Conservation (phyloP, 2,329 filamentous ascomycete species). For the Curvularia eragrostidis region DNA sequence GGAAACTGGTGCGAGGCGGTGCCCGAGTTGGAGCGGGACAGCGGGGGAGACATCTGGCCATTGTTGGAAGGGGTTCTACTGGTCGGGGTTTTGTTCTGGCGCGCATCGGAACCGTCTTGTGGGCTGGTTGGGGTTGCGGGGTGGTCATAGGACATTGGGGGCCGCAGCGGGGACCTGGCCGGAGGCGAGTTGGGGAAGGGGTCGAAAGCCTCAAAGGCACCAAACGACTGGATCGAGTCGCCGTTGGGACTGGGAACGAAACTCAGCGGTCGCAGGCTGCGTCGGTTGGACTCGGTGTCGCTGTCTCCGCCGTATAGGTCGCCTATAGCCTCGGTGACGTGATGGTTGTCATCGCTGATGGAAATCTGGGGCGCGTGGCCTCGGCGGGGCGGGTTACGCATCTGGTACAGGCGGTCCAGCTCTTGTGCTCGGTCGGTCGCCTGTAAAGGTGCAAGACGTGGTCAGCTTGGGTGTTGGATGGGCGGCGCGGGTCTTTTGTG, state of each 20-base stretch:
- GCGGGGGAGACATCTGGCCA: slow-evolving; percentile 46
- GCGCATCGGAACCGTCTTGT: slow-evolving; percentile 26
- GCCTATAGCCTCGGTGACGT: slow-evolving; percentile 92
- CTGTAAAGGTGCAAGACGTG: slow-evolving; percentile 34
- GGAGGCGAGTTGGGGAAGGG: slow-evolving; percentile 50
- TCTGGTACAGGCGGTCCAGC: slow-evolving; percentile 57
- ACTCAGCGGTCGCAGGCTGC: slow-evolving; percentile 73
- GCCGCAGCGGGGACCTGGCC: slow-evolving; percentile 50
- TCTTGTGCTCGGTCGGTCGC: slow-evolving; percentile 53
- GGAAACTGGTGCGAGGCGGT: slow-evolving; percentile 68
- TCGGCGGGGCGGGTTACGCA: slow-evolving; percentile 60
- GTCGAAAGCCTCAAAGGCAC: slow-evolving; percentile 38
- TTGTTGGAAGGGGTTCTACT: slow-evolving; percentile 24
- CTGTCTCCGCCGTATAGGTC: slow-evolving; percentile 87
- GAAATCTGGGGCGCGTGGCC: slow-evolving; percentile 68
- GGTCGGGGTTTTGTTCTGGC: slow-evolving; percentile 22
- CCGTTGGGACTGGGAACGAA: slow-evolving; percentile 69
- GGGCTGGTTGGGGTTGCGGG: slow-evolving; percentile 23
- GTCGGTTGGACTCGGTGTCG: slow-evolving; percentile 59
- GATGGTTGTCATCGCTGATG: slow-evolving; percentile 88
- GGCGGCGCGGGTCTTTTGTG: slow-evolving; percentile 14
- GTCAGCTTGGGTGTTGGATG: slow-evolving; percentile 35
- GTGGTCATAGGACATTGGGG: slow-evolving; percentile 36
- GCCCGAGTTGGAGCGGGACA: slow-evolving; percentile 49
- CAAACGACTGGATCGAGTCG: slow-evolving; percentile 52